A percentile compares a stretch with the other conserved stretches of the same genome.
phyloP scores from a whole-genome alignment of 352 stramenopile genomes.

The Phytophthora cactorum region DNA sequence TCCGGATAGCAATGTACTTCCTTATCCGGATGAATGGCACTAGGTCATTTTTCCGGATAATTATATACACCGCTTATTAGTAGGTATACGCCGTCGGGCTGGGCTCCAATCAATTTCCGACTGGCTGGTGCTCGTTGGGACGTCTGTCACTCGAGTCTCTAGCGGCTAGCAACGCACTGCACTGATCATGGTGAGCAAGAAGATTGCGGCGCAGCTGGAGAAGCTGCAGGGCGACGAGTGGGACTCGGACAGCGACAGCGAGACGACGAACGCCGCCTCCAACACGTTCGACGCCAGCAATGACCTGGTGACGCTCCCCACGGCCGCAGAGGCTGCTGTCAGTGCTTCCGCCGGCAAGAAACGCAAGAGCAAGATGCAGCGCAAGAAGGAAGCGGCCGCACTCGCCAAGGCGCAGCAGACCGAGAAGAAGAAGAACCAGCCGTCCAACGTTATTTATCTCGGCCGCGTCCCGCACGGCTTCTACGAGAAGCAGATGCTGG shows the following conservation, averaged over 20 bases:
- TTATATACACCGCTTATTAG: background rate
- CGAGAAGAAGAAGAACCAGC: conserved; percentile 44
- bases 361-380: conserved; percentile 56
- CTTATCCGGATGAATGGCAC: too few species aligned
- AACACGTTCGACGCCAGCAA: conserved; percentile 53
- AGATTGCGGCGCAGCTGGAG: conserved; percentile 77
- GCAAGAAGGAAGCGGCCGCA: conserved; percentile 37
- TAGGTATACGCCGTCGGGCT: conserved; percentile 2
- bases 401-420: conserved; percentile 24
- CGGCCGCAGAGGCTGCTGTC: conserved; percentile 17
- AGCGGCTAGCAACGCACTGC: background rate
- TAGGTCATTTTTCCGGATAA: background rate
- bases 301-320: conserved; percentile 63
- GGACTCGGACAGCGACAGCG: conserved; percentile 84
- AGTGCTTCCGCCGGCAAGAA: conserved; percentile 32
- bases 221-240: conserved; percentile 86
- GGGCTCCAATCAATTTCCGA: conserved; percentile 31
- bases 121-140: conserved; percentile 2
- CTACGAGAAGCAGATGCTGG: conserved; percentile 96
- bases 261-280: conserved; percentile 39
- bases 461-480: conserved; percentile 96
- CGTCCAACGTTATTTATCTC: conserved; percentile 95
- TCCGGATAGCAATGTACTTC: too few species aligned
- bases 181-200: conserved; percentile 64
- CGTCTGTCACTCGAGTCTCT: conserved; percentile 6